Evolutionary conservation across 2,329 filamentous ascomycete genomes (phyloP), one percentile per base, ranked within the genome.

Genomic region (Pseudogymnoascus verrucosus): DNA sequence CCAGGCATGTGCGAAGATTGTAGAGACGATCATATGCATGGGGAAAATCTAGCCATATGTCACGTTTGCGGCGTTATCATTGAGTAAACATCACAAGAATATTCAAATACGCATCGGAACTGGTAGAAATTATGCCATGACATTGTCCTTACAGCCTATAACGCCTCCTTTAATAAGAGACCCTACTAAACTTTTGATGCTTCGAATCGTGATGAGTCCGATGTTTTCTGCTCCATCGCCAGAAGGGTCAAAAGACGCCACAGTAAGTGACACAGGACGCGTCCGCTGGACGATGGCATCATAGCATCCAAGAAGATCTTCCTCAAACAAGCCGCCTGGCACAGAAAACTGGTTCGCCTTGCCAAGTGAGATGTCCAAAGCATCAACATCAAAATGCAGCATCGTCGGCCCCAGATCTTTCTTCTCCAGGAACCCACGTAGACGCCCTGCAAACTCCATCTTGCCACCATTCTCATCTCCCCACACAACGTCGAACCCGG

Each of bases 361-460:
- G 0, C 75, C 75, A 11, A 75, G 65, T 0, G 70, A 72, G 2
- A 69, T 64, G 51, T 77, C 75, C 3, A 77, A 65, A 3, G 70
- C 67, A 61, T 76, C 76, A 4, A 76, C 67, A 51, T 77, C 75
- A 1, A 77, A 61, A 54, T 77, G 76, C 5, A 76, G 71, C 61
- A 75, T 66, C 1, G 71, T 69, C 14, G 62, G 60, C 26, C 60
- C 62, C 47, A 66, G 69, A n/a, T 61, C 63, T 31, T 31, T 44
- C 28, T 59, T 21, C 5, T 60, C 62, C 12, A 70, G 62, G 1
- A 57, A 19, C 28, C 40, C 34, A 23, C 60, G 40, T 51, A 71
- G 26, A 59, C 67, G 64, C 11, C 28, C 16, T 10, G 44, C 62
- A 64, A 68, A 70, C 37, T 72, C 69, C 2, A 68, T 64, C 14